Conservation (phyloP, 2,329 filamentous ascomycete genomes). For the Botrytis paeoniae region DNA sequence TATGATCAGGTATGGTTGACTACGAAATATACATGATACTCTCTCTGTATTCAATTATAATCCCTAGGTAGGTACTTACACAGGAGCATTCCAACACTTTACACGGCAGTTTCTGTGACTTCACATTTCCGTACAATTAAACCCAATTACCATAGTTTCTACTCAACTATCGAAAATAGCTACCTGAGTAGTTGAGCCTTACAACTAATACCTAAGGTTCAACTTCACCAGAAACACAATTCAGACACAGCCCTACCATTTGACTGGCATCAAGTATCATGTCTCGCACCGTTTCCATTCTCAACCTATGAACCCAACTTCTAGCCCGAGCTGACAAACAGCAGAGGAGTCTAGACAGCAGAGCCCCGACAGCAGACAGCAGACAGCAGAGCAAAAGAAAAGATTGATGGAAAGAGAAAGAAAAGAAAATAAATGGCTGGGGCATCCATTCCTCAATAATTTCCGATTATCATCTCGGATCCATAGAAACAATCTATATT, state of each 20-base stretch:
- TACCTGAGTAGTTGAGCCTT: background rate
- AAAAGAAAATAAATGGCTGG: slow-evolving; percentile 11
- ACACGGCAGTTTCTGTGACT: background rate
- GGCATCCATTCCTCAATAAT: slow-evolving; percentile 7
- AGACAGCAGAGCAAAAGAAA: background rate
- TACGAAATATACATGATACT: no score
- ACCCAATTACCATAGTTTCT: no score
- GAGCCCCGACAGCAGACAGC: background rate
- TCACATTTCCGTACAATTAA: no score
- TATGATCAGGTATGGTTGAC: no score
- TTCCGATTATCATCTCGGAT: background rate
- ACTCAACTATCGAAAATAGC: no score
- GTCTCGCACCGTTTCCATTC: background rate
- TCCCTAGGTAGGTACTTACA: background rate
- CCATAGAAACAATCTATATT: background rate
- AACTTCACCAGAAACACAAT: background rate
- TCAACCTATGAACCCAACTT: background rate
- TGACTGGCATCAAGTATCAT: background rate
- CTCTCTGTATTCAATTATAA: no score
- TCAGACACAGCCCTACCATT: background rate
- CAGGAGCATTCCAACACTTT: background rate
- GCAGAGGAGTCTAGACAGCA: background rate
- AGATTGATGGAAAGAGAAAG: background rate
- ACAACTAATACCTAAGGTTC: background rate
- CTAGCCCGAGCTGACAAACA: background rate